Evolutionary conservation across 2,329 filamentous ascomycete genomes (phyloP), one percentile per base, ranked within the genome.

Genomic region (Rugonectria rugulosa): DNA sequence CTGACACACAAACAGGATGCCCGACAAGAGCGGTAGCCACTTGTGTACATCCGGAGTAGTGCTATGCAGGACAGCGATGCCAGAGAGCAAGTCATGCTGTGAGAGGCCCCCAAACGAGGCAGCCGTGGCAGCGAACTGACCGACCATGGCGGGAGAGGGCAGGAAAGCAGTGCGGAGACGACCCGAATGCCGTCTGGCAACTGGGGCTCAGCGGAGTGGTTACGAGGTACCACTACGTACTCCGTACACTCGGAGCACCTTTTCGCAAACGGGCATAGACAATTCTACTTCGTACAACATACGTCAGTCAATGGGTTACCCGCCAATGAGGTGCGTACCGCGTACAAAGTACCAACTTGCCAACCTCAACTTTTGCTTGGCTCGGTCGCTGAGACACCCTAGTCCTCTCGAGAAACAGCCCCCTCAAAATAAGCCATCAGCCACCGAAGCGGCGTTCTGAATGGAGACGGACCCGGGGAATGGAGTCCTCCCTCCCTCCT

Each of bases 371-470:
- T 19, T 26, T 19, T 36, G 24, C 34, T 48, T 32, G 42, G 53
- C 45, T 51, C 20, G 47, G 12, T 32, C 11, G 10, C 29, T 31
- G 29, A 32, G 17, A 20, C 19, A 21, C 38, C 38, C n/a, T 43
- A 34, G 37, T 26, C 27, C 40, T 27, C 37, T 29, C n/a, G 17
- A 51, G 43, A 40, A 31, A 21, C 6, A 14, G 20, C 53, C 41
- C 45, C 40, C 46, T 49, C 41, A 56, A 40, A 56, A 56, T 56
- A 56, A 56, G 53, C 53, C 53, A 56, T 56, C 40, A 56, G 53
- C 53, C 49, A 53, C 43, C 54, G 24, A 34, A 42, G 48, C 41
- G 47, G 47, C 47, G 34, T 43, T 23, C 42, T 45, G 53, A 43
- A 56, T 56, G 47, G 47, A 52, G 47, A 56, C 32, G 36, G 27